phyloP scores from a whole-genome alignment of 768 basidiomycete genomes.

The Mycena galericulata region DNA sequence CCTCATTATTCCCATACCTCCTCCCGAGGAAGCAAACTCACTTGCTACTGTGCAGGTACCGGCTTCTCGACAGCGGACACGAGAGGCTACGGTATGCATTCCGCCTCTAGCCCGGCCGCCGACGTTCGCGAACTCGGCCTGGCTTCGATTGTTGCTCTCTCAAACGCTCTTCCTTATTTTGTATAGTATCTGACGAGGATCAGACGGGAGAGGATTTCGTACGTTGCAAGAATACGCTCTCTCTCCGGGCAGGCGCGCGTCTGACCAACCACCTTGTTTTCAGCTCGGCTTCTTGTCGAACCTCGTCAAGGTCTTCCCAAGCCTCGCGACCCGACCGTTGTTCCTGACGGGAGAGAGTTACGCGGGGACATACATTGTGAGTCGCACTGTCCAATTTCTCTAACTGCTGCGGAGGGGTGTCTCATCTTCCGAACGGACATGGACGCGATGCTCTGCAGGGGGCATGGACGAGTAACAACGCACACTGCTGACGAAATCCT shows the following conservation, averaged over 20 bases:
- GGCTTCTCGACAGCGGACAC: conserved; percentile 62
- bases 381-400: conserved; percentile 29
- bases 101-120: not conserved
- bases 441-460: not conserved
- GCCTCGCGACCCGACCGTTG: conserved; percentile 61
- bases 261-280: not conserved
- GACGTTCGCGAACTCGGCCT: not conserved
- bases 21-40: not conserved
- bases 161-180: not conserved
- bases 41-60: conserved; percentile 37
- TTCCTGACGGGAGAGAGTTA: conserved; percentile 65
- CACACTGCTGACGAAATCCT: conserved; percentile 9
- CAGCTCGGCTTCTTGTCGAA: conserved; percentile 65
- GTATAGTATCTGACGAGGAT: conserved; percentile 54
- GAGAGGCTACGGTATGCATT: conserved; percentile 53
- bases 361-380: conserved; percentile 63
- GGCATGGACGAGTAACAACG: not conserved
- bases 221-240: not conserved
- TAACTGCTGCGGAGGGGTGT: not conserved
- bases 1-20: not conserved
- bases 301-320: conserved; percentile 64
- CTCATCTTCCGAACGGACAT: not conserved
- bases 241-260: not conserved
- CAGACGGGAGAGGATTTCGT: conserved; percentile 53
- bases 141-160: not conserved